phyloP scores from a whole-genome alignment of 306 rosid species.

The Prunus mongolica region DNA sequence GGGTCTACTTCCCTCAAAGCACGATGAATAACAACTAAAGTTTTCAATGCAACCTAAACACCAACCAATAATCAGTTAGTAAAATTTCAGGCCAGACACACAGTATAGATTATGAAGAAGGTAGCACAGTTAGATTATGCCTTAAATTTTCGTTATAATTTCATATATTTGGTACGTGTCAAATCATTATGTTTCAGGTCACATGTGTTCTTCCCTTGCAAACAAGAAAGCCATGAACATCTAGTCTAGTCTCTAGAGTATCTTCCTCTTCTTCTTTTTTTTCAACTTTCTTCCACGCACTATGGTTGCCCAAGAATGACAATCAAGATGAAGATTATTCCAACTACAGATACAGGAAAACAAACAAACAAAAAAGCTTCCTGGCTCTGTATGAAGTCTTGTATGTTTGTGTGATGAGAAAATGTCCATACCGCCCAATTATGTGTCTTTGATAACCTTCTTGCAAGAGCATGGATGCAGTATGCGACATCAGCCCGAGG shows the following conservation, averaged over 20 bases:
- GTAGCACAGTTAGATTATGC: background rate
- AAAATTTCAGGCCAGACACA: constrained; percentile 3
- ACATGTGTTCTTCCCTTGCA: background rate
- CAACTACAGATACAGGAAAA: background rate
- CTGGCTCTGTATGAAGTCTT: background rate
- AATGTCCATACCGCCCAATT: constrained; percentile 89
- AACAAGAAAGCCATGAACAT: background rate
- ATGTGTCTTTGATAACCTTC: constrained; percentile 90
- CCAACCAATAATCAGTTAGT: constrained; percentile 27
- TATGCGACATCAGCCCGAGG: constrained; percentile 99
- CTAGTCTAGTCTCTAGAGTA: background rate
- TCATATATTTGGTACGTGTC: background rate
- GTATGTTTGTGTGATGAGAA: background rate
- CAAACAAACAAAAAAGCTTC: background rate
- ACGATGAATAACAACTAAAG: constrained; percentile 92
- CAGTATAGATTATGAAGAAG: background rate
- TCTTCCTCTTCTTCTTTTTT: no score
- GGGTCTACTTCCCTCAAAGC: constrained; percentile 99
- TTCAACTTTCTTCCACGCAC: background rate
- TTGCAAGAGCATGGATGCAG: constrained; percentile 94
- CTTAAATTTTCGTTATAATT: no score
- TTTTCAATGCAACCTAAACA: constrained; percentile 85
- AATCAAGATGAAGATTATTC: background rate
- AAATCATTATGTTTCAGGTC: background rate
- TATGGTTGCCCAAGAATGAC: background rate